Base-by-base conservation (phyloP, 768 basidiomycete species). In the Podaxis sp. region DNA sequence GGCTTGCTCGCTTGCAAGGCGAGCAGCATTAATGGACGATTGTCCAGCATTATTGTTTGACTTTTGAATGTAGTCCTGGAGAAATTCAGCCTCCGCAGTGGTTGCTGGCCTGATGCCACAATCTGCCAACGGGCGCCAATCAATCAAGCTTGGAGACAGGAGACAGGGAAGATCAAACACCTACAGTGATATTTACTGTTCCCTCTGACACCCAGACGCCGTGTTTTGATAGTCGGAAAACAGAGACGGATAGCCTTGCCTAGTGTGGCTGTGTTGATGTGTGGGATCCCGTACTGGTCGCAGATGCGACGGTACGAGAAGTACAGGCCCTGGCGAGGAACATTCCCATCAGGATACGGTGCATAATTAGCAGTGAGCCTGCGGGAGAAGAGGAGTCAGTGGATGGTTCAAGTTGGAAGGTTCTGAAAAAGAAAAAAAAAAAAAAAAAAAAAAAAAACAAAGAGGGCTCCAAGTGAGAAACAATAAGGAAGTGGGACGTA, bases 131-230 rank as follows among this genome's bases (percentile, higher is more conserved):
- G 68, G 71, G 65, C 66, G 69, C 65, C 55, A 68, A 74, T 74
- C 67, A 75, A 70, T 71, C 46, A 46, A 54, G 67, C 65, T 68
- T 64, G 71, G 67, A 67, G 29, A 33, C 29, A 33, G 8, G 73
- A 68, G 67, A 64, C 61, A 67, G 74, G 72, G 71, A 75, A 60
- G 68, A 71, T 68, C 66, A 80, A 64, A 63, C 54, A 67, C 70
- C 66, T 66, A 94, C 93, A 96, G 76, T 96, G 94, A 77, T 96
- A 96, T 82, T 95, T 96, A 79, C 91, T 93, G 80, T 96, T 95
- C 55, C 94, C 94, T 76, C 95, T 80, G 63, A 93, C 93, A 63
- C 95, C 95, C 63, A 97, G 76, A 63, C 95, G 89, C 67, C 95
- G 83, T 55, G 95, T 96, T 84, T 94, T 96, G 82, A 97, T 95